Conservation (phyloP, 306 rosid genomes). For the Hylodesmum podocarpum region DNA sequence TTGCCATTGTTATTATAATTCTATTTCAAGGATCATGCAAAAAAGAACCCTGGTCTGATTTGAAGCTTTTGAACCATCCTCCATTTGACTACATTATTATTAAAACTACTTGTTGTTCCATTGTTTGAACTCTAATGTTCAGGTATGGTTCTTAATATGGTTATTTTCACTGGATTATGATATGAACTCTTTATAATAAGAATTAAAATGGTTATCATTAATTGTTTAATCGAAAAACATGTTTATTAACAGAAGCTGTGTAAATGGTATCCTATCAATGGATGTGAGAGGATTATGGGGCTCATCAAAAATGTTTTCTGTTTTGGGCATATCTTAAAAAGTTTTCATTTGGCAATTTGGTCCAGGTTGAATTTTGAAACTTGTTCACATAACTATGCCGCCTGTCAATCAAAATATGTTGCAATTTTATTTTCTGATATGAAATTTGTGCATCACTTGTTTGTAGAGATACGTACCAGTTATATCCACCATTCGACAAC, state of each 20-base stretch:
- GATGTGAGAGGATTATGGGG: neutral
- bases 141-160: constrained; percentile 47
- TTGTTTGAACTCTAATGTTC: constrained; percentile 98
- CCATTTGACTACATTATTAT: no score
- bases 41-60: constrained; percentile 65
- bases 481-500: constrained; percentile 96
- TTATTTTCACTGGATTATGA: constrained; percentile 1
- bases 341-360: neutral
- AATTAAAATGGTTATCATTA: constrained; percentile 2
- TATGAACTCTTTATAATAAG: neutral
- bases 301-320: neutral
- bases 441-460: constrained; percentile 15
- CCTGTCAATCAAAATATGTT: constrained; percentile 4
- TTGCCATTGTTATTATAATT: constrained; percentile 75
- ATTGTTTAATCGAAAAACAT: neutral
- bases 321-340: neutral
- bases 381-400: neutral
- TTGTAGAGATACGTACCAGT: constrained; percentile 97
- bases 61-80: neutral
- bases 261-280: neutral
- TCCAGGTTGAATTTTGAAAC: neutral
- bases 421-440: neutral
- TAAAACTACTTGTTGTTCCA: constrained; percentile 96
- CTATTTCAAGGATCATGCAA: constrained; percentile 71
- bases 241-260: neutral